A percentile compares a stretch with the other conserved stretches of the same genome.
These are phyloP conservation scores for Aechmea fasciata DNA, from an alignment of 176 grass and related monocot genomes.

Conservation along the genomic window DNA sequence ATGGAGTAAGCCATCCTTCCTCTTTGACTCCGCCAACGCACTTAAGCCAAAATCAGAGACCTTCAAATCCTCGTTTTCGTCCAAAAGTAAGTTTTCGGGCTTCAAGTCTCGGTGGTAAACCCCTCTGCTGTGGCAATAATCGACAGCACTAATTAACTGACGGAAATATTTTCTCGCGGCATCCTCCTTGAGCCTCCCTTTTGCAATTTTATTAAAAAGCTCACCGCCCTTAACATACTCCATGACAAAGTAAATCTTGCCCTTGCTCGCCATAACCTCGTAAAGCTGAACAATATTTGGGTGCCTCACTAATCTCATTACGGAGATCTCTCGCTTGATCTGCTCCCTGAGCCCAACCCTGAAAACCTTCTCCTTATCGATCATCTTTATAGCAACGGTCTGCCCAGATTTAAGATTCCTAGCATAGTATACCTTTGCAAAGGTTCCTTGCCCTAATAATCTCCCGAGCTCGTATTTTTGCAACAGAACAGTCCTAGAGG, in stretches of 20 bases:
- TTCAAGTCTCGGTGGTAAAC: constrained; percentile 92
- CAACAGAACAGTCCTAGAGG: constrained; percentile 62
- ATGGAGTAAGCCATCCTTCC: constrained; percentile 70
- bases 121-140: constrained; percentile 89
- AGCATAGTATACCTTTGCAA: constrained; percentile 94
- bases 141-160: constrained; percentile 74
- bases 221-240: constrained; percentile 94
- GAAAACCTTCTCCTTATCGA: constrained; percentile 80
- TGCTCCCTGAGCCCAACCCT: constrained; percentile 87
- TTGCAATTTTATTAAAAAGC: constrained; percentile 75
- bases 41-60: constrained; percentile 98
- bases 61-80: constrained; percentile 83
- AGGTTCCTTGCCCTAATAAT: constrained; percentile 81
- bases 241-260: constrained; percentile 86
- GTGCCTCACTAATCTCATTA: constrained; percentile 88
- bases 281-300: constrained; percentile 76
- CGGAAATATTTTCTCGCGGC: constrained; percentile 75
- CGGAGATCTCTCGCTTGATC: constrained; percentile 84
- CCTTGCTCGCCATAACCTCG: constrained; percentile 93
- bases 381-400: constrained; percentile 90
- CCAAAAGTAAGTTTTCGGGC: constrained; percentile 81
- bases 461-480: constrained; percentile 71
- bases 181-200: constrained; percentile 68
- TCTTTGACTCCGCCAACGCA: constrained; percentile 67
- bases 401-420: constrained; percentile 57